Evolutionary conservation across 257 asterid genomes (phyloP).

Genomic region (Ocimum tenuiflorum): DNA sequence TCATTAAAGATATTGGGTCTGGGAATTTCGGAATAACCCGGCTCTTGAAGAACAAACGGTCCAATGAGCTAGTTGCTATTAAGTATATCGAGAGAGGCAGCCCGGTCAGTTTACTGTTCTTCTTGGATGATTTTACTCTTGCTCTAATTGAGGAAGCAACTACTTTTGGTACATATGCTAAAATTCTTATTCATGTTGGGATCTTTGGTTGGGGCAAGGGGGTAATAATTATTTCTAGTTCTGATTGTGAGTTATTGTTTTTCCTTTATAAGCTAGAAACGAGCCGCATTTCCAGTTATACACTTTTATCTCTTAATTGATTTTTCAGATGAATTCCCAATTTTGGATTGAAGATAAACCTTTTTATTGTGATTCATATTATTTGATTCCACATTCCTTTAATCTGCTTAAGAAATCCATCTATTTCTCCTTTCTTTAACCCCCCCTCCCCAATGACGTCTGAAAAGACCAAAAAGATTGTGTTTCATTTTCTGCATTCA

Average conservation of each 20-base stretch:
- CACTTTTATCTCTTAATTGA: background rate
- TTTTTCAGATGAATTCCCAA: background rate
- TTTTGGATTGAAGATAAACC: background rate
- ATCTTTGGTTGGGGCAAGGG: background rate
- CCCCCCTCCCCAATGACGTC: too few relatives aligned
- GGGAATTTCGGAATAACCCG: conserved; percentile 17
- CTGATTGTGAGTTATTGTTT: background rate
- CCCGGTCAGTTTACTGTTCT: conserved; percentile 17
- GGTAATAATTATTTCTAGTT: background rate
- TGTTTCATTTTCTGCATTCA: background rate
- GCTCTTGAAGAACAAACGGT: conserved; percentile 13
- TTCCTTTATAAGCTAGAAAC: background rate
- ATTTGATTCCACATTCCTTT: background rate
- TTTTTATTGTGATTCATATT: background rate
- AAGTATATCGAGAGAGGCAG: conserved; percentile 20
- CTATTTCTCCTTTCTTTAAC: background rate
- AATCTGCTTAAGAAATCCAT: background rate
- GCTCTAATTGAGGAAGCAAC: background rate
- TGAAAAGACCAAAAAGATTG: background rate
- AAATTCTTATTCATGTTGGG: background rate
- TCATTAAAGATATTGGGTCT: conserved; percentile 11
- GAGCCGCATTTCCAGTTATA: background rate
- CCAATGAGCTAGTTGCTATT: conserved; percentile 19
- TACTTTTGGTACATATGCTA: background rate
- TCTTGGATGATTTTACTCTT: background rate